phyloP scores from a whole-genome alignment of 2,329 filamentous ascomycete genomes.

The Fusarium sp. region DNA sequence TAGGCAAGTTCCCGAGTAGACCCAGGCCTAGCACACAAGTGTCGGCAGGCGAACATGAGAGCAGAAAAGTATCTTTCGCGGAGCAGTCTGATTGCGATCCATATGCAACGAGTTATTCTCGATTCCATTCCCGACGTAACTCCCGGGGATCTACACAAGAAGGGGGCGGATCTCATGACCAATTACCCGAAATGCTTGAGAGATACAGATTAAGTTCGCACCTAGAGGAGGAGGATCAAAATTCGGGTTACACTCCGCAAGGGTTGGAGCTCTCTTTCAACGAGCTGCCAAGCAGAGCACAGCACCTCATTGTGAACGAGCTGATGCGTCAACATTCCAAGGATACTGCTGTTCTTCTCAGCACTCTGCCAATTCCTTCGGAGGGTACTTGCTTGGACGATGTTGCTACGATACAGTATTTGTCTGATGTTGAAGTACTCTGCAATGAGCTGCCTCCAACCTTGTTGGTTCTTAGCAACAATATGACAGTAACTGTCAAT shows the following conservation, averaged over 20 bases:
- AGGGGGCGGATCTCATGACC: constrained; percentile 52
- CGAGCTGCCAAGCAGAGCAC: constrained; percentile 83
- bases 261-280: constrained; percentile 83
- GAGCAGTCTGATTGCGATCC: constrained; percentile 48
- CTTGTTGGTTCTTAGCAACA: constrained; percentile 85
- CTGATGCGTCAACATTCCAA: constrained; percentile 76
- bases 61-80: constrained; percentile 73
- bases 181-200: constrained; percentile 58
- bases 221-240: constrained; percentile 44
- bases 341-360: constrained; percentile 83
- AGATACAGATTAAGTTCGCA: constrained; percentile 48
- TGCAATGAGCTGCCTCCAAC: constrained; percentile 81
- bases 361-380: constrained; percentile 82
- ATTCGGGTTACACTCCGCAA: constrained; percentile 66
- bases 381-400: constrained; percentile 81
- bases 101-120: constrained; percentile 38
- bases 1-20: constrained; percentile 70
- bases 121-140: constrained; percentile 51
- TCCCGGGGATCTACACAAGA: constrained; percentile 48
- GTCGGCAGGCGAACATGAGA: constrained; percentile 63
- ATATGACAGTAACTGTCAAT: constrained; percentile 87
- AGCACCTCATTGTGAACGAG: constrained; percentile 89
- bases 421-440: constrained; percentile 81
- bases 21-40: constrained; percentile 71
- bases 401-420: constrained; percentile 76